phyloP scores from a whole-genome alignment of 2,329 filamentous ascomycete genomes.

The Aspergillus sp. region DNA sequence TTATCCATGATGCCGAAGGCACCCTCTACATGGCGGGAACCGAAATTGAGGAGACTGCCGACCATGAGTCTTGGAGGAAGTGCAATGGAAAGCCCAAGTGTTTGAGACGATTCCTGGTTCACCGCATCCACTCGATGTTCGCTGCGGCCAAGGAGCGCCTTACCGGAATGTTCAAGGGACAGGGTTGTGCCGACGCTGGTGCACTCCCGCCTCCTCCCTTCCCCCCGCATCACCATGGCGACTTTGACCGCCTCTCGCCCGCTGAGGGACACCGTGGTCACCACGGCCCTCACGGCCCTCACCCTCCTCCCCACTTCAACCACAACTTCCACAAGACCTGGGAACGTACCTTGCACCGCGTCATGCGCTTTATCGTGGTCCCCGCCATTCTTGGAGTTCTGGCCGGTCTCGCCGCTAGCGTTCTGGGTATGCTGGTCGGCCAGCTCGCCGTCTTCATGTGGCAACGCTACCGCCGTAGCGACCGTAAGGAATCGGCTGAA shows the following conservation, averaged over 20 bases:
- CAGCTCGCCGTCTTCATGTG: constrained; percentile 48
- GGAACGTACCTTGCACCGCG: constrained; percentile 39
- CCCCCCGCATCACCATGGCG: background rate
- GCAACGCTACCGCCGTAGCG: constrained; percentile 39
- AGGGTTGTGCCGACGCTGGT: constrained; percentile 31
- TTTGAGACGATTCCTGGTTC: constrained; percentile 37
- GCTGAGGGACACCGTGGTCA: constrained; percentile 11
- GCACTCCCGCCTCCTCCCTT: constrained; percentile 10
- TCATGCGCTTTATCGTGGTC: constrained; percentile 46
- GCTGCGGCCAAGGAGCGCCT: constrained; percentile 38
- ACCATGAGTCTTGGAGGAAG: constrained; percentile 42
- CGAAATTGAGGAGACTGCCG: constrained; percentile 38
- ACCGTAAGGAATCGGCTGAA: constrained; percentile 30
- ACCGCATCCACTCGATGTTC: constrained; percentile 41
- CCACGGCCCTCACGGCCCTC: constrained; percentile 5
- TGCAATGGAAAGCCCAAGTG: constrained; percentile 44
- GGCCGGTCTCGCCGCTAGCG: constrained; percentile 46
- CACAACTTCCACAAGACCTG: constrained; percentile 36
- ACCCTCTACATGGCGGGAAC: constrained; percentile 39
- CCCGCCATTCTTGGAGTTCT: constrained; percentile 48
- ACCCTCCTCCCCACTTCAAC: constrained; percentile 27
- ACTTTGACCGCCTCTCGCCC: constrained; percentile 2
- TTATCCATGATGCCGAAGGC: constrained; percentile 37
- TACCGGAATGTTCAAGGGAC: constrained; percentile 25
- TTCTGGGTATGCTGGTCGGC: constrained; percentile 49